A percentile compares a stretch with the other conserved stretches of the same genome.
phyloP scores from a whole-genome alignment of 1,284 basidiomycete genomes.

The Melanopsichium pennsylvanicum region DNA sequence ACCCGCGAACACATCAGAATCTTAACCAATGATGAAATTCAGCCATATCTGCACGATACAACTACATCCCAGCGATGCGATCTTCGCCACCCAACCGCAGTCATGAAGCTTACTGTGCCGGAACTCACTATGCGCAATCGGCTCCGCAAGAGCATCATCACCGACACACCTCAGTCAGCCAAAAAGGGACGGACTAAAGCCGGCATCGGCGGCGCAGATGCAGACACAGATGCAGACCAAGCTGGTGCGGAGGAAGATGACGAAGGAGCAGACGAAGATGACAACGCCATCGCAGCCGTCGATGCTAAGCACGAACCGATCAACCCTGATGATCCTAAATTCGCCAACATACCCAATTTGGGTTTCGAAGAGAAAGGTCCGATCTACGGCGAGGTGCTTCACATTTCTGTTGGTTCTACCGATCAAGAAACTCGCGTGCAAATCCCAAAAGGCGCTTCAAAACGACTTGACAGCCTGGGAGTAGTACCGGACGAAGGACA shows the following conservation, averaged over 20 bases:
- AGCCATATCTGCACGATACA: slow-evolving; percentile 11
- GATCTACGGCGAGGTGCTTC: slow-evolving; percentile 14
- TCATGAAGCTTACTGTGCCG: slow-evolving; percentile 28
- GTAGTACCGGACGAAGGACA: slow-evolving; percentile 37
- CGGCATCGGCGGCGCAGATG: neutral
- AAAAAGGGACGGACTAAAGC: slow-evolving; percentile 1
- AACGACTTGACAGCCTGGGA: slow-evolving; percentile 20
- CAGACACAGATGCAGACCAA: no score
- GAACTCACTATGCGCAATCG: slow-evolving; percentile 22
- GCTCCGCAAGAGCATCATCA: slow-evolving; percentile 7
- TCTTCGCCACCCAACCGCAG: slow-evolving; percentile 25
- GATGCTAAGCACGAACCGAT: slow-evolving; percentile 25
- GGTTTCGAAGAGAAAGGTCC: slow-evolving; percentile 30
- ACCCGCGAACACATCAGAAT: neutral
- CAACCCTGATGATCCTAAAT: slow-evolving; percentile 25
- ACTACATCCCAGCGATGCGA: slow-evolving; percentile 7
- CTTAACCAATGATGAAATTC: slow-evolving; percentile 6
- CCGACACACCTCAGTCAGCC: slow-evolving; percentile 4
- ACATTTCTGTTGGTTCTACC: slow-evolving; percentile 21
- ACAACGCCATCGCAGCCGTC: slow-evolving; percentile 8
- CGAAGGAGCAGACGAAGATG: slow-evolving; percentile 14
- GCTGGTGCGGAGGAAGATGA: slow-evolving; percentile 19
- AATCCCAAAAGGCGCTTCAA: slow-evolving; percentile 10
- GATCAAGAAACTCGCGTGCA: slow-evolving; percentile 19
- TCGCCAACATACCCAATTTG: slow-evolving; percentile 25